These are phyloP conservation scores for Diplosphaera chodatii DNA, from an alignment of 139 green algal species.

Conservation along the genomic window DNA sequence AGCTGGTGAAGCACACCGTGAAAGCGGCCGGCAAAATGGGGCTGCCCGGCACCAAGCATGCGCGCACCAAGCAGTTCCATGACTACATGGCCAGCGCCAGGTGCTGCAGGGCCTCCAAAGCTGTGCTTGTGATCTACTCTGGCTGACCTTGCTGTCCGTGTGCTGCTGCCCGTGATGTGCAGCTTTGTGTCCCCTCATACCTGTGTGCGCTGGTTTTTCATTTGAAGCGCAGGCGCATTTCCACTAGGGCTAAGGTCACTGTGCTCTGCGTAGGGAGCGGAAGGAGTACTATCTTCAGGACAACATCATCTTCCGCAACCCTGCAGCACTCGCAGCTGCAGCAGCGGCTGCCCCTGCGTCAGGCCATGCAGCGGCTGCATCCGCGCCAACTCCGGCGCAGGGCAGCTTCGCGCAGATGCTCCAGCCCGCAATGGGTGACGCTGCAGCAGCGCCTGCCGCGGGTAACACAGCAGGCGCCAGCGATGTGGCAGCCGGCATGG, in stretches of 20 bases:
- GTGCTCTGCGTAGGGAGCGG: not conserved
- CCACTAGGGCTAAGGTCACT: too few relatives aligned
- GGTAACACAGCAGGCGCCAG: not conserved
- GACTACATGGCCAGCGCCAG: not conserved
- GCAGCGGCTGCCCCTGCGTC: too few relatives aligned
- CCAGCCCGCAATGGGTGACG: not conserved
- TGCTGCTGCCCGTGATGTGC: too few relatives aligned
- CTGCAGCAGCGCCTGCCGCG: not conserved
- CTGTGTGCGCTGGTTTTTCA: too few relatives aligned
- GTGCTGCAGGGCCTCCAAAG: not conserved
- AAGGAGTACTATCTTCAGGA: not conserved
- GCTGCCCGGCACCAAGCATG: not conserved
- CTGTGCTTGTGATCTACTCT: too few relatives aligned
- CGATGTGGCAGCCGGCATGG: not conserved
- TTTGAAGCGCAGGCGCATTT: too few relatives aligned
- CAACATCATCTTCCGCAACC: not conserved
- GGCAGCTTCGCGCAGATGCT: not conserved
- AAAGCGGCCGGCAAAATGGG: not conserved
- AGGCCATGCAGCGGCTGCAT: too few relatives aligned
- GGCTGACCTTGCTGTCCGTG: too few relatives aligned
- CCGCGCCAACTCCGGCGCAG: too few relatives aligned
- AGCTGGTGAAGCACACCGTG: not conserved
- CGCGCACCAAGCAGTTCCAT: not conserved
- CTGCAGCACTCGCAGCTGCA: too few relatives aligned
- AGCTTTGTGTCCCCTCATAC: too few relatives aligned